Conservation (phyloP, 371 early-diverging fungal species). For the Mucor lusitanicus region DNA sequence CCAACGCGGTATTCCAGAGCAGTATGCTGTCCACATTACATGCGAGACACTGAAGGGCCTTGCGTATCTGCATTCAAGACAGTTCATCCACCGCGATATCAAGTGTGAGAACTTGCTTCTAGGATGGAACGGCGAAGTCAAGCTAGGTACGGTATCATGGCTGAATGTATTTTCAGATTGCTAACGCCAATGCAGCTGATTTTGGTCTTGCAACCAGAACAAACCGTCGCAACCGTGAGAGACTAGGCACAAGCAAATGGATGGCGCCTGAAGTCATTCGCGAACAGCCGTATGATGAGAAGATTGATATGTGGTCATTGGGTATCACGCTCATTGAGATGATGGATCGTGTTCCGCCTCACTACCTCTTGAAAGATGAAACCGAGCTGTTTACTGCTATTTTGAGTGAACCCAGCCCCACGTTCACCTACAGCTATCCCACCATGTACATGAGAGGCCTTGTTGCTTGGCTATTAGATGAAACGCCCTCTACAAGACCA, state of each 20-base stretch:
- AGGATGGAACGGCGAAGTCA: slow-evolving; percentile 91
- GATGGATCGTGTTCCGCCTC: slow-evolving; percentile 60
- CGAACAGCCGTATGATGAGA: slow-evolving; percentile 81
- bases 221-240: slow-evolving; percentile 64
- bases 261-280: slow-evolving; percentile 96
- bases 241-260: slow-evolving; percentile 98
- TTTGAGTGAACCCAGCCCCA: slow-evolving; percentile 47
- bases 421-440: slow-evolving; percentile 53
- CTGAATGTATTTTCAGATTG: background rate
- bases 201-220: slow-evolving; percentile 50
- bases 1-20: slow-evolving; percentile 55
- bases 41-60: slow-evolving; percentile 72
- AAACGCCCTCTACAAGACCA: slow-evolving; percentile 43
- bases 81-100: slow-evolving; percentile 96
- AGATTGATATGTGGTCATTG: slow-evolving; percentile 95
- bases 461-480: slow-evolving; percentile 55
- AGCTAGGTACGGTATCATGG: slow-evolving; percentile 67
- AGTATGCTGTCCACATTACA: slow-evolving; percentile 44
- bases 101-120: slow-evolving; percentile 98
- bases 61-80: slow-evolving; percentile 88
- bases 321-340: slow-evolving; percentile 91
- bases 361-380: slow-evolving; percentile 53
- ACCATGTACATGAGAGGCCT: slow-evolving; percentile 56
- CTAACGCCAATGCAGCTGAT: slow-evolving; percentile 26
- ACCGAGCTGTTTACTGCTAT: slow-evolving; percentile 46